Base-by-base conservation (phyloP, 257 asterid species). In the Agastache rugosa region DNA sequence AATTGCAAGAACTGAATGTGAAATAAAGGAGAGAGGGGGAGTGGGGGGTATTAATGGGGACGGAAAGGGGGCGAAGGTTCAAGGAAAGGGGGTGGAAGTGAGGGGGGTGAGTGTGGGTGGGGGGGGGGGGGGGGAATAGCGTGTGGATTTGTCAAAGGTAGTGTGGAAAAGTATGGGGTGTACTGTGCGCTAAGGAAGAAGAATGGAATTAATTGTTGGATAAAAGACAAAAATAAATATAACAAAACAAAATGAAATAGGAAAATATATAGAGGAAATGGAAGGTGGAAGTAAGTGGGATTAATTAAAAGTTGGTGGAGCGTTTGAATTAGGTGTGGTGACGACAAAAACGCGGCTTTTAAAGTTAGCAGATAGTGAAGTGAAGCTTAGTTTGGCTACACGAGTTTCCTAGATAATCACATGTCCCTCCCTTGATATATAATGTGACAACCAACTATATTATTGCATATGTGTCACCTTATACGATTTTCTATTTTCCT, bases 141-240 rank as follows among this genome's bases (percentile, higher is more conserved):
- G 97, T 91, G 96, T 87, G 20, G 80, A 83, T 65, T 84, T 87
- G 90, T 82, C 84, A 87, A 87, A 77, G 85, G 65, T 66, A 37
- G 84, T 53, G 84, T 51, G 79, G 76, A 75, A 77, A 78, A 77
- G 77, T 55, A 61, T 58, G 76, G 55, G 62, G 12, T 66, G 45
- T 63, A 79, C 78, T 53, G 72, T 60, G 17, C 39, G 82, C 58
- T 73, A 83, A 78, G 74, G 63, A 60, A 70, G 16, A 68, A 9
- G 16, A 16, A 12, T 55, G 55, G 35, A 60, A 47, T 23, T 47
- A 45, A 63, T 58, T 58, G 31, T 10, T 22, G 42, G 14, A 22
- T 16, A 15, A 61, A 61, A 59, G 22, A 12, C 65, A 22, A 55
- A n/a, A n/a, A n/a, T n/a, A n/a, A 25, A 23, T 8, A 19, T 8